phyloP scores from a whole-genome alignment of 495 filamentous ascomycete species.

The Tricharina praecox region DNA sequence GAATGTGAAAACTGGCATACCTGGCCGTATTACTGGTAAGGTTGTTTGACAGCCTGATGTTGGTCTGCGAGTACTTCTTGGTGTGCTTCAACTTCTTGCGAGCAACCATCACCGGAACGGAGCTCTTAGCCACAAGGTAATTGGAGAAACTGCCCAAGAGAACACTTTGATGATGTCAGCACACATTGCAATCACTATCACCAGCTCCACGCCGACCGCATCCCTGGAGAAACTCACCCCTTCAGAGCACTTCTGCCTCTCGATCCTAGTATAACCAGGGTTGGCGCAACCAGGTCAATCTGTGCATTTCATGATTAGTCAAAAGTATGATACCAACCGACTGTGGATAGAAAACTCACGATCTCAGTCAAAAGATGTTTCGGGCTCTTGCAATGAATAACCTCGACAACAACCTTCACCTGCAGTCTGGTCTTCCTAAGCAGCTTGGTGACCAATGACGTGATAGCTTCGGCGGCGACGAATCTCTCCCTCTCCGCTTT shows the following conservation, averaged over 20 bases:
- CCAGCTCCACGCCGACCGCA: too few species aligned
- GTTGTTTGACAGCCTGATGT: constrained; percentile 40
- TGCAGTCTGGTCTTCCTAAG: constrained; percentile 80
- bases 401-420: constrained; percentile 80
- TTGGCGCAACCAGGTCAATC: constrained; percentile 82
- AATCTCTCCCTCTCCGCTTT: constrained; percentile 61
- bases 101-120: constrained; percentile 89
- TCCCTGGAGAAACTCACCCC: constrained; percentile 49
- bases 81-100: constrained; percentile 63
- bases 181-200: constrained; percentile 1
- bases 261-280: constrained; percentile 83
- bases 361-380: constrained; percentile 72
- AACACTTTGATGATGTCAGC: constrained; percentile 38
- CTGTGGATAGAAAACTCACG: constrained; percentile 28
- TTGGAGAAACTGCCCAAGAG: constrained; percentile 87
- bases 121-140: constrained; percentile 88
- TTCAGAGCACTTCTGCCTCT: constrained; percentile 80
- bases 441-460: constrained; percentile 59
- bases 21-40: constrained; percentile 30
- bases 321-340: constrained; percentile 3
- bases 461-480: constrained; percentile 58
- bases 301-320: constrained; percentile 23
- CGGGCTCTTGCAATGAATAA: constrained; percentile 94
- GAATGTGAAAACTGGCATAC: neutral
- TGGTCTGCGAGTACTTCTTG: constrained; percentile 42